Percentiles rank a stretch among this genome's conserved stretches.
These are phyloP conservation scores for Kwoniella bestiolae DNA, from an alignment of 768 basidiomycete genomes.

Conservation along the genomic window DNA sequence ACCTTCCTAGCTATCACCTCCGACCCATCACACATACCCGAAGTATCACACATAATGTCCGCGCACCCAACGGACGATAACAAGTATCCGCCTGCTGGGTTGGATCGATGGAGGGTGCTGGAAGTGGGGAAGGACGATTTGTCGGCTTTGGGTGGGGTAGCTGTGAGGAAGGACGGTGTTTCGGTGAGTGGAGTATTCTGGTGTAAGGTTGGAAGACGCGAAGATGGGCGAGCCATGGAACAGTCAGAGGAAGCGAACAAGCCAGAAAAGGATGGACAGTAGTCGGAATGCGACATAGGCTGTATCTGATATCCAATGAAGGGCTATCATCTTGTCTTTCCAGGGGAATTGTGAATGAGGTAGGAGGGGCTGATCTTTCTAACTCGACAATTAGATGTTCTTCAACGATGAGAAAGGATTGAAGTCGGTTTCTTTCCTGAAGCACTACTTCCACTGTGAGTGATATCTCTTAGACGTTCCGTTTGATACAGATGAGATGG, in stretches of 20 bases:
- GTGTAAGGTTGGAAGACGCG: not conserved
- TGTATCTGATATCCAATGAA: too few relatives aligned
- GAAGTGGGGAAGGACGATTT: slow-evolving; percentile 17
- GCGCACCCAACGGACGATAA: slow-evolving; percentile 28
- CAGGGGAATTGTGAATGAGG: too few relatives aligned
- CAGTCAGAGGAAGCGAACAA: too few relatives aligned
- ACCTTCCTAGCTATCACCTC: slow-evolving; percentile 35
- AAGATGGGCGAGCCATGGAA: too few relatives aligned
- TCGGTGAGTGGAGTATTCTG: slow-evolving; percentile 32
- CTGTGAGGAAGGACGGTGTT: slow-evolving; percentile 31
- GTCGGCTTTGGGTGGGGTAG: slow-evolving; percentile 31
- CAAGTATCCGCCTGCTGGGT: slow-evolving; percentile 26
- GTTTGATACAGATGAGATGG: too few relatives aligned
- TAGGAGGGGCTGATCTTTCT: not conserved
- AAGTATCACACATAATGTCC: slow-evolving; percentile 32
- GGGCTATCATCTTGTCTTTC: too few relatives aligned
- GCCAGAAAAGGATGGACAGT: too few relatives aligned
- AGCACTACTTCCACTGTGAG: slow-evolving; percentile 50
- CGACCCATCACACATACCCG: slow-evolving; percentile 25
- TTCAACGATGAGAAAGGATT: slow-evolving; percentile 40
- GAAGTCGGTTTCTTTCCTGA: slow-evolving; percentile 34
- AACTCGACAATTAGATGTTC: slow-evolving; percentile 31
- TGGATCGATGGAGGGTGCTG: slow-evolving; percentile 36
- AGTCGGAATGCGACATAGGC: too few relatives aligned
- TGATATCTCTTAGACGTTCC: too few relatives aligned